Evolutionary conservation across 2,329 filamentous ascomycete genomes (phyloP), one percentile per base, ranked within the genome.

Genomic region (Tolypocladium tropicale): DNA sequence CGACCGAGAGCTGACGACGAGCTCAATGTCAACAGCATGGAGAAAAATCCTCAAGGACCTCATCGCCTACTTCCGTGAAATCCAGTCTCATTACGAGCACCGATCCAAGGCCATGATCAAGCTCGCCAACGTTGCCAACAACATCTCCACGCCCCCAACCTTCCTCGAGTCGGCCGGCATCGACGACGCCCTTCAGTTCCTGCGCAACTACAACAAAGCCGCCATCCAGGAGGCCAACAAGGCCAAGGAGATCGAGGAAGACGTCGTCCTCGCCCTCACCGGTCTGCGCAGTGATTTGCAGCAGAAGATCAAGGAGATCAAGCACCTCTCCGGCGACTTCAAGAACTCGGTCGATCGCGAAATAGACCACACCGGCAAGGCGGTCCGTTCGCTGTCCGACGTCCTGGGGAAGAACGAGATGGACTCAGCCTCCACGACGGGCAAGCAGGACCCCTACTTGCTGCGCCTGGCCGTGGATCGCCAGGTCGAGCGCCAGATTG

Each of bases 221-320:
- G 82, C 89, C 9, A 81, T 95, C 41, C 67, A 80, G 4, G 94
- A 96, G 68, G 84, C 90, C 16, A 90, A 87, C 72, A 96, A 96
- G 73, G 90, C 93, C 2, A 86, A 82, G 56, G 91, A 96, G 60
- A 92, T 96, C 56, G 90, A 97, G 68, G 85, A 86, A 59, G 93
- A 97, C 67, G 91, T 99, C 51, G 90, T 97, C 60, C 78, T 89
- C 53, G 91, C 93, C 54, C 77, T 99, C 56, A 90, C 86, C 2
- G 91, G 91, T 1, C 76, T 99, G 55, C 79, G 94, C 57, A 92
- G 85, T 65, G 94, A 99, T 70, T 77, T 99, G 21, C 88, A 88
- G 59, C 90, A 95, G 70, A 99, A 99, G 76, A 95, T 95, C 71
- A 99, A 97, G 72, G 94, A 99, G 73, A 99, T 99, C 75, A 96